These are phyloP conservation scores for Pyrenophora seminiperda DNA, from an alignment of 2,329 filamentous ascomycete species.

Conservation along the genomic window DNA sequence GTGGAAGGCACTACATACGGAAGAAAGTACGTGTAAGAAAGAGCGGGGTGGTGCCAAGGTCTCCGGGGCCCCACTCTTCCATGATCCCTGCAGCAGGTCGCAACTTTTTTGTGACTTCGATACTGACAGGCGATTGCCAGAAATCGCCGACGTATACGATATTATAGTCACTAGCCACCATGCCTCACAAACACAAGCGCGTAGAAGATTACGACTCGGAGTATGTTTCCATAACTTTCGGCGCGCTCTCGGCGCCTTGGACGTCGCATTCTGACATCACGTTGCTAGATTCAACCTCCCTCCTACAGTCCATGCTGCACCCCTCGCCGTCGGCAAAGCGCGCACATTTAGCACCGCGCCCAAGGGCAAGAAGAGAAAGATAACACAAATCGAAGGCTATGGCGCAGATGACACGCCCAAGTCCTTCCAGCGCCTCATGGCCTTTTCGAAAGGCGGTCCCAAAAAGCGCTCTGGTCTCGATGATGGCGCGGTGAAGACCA, in stretches of 20 bases:
- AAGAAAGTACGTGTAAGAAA: neutral
- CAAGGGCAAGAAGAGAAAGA: constrained; percentile 45
- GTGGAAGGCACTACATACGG: neutral
- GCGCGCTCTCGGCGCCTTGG: constrained; percentile 9
- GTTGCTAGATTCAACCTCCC: constrained; percentile 63
- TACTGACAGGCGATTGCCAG: neutral
- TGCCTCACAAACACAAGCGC: constrained; percentile 89
- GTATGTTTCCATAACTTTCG: constrained; percentile 28
- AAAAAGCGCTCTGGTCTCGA: constrained; percentile 68
- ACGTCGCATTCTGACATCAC: constrained; percentile 41
- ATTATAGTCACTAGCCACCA: constrained; percentile 44
- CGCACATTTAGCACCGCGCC: constrained; percentile 41
- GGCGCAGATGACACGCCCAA: constrained; percentile 80
- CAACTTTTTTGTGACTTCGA: constrained; percentile 17
- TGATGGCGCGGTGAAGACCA: constrained; percentile 61
- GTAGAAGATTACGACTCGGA: constrained; percentile 53
- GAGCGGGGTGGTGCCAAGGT: constrained; percentile 9
- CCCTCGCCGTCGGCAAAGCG: constrained; percentile 60
- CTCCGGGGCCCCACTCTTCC: constrained; percentile 3
- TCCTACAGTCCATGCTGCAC: constrained; percentile 63
- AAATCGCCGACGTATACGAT: neutral
- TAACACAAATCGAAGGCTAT: constrained; percentile 57
- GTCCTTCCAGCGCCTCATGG: constrained; percentile 85
- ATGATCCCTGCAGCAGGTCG: constrained; percentile 8
- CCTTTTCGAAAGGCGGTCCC: constrained; percentile 62